Conservation (phyloP, 306 rosid genomes). For the Dalbergia cultrata region DNA sequence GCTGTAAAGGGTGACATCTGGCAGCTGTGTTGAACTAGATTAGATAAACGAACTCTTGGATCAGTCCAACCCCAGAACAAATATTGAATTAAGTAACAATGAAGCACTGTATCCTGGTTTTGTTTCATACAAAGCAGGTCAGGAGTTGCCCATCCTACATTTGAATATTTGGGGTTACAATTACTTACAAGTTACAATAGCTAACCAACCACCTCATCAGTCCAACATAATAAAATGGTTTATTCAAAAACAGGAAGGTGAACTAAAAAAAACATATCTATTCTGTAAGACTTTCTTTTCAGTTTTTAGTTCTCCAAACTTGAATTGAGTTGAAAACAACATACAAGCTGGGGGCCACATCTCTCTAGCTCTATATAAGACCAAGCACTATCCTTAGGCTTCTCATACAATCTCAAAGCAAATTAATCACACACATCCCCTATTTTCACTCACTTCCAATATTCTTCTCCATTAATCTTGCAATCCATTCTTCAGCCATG, state of each 20-base stretch:
- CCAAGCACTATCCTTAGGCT: neutral
- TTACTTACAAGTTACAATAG: neutral
- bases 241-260: slow-evolving; percentile 38
- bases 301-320: slow-evolving; percentile 14
- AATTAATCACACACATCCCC: neutral
- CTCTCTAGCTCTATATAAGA: slow-evolving; percentile 34
- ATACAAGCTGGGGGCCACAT: neutral
- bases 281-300: neutral
- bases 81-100: neutral
- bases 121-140: neutral
- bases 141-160: slow-evolving; percentile 37
- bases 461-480: neutral
- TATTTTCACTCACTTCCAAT: neutral
- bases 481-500: slow-evolving; percentile 22
- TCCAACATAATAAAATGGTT: neutral
- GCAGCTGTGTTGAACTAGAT: neutral
- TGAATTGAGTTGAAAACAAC: neutral
- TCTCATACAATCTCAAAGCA: slow-evolving; percentile 38
- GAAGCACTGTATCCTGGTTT: neutral
- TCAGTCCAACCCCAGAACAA: too few species aligned
- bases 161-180: slow-evolving; percentile 31
- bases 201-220: neutral
- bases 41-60: slow-evolving; percentile 15
- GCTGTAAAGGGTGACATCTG: too few species aligned
- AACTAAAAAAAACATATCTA: slow-evolving; percentile 21